These are phyloP conservation scores for Pseudophaeomoniella oleicola DNA, from an alignment of 2,329 filamentous ascomycete genomes.

Conservation along the genomic window DNA sequence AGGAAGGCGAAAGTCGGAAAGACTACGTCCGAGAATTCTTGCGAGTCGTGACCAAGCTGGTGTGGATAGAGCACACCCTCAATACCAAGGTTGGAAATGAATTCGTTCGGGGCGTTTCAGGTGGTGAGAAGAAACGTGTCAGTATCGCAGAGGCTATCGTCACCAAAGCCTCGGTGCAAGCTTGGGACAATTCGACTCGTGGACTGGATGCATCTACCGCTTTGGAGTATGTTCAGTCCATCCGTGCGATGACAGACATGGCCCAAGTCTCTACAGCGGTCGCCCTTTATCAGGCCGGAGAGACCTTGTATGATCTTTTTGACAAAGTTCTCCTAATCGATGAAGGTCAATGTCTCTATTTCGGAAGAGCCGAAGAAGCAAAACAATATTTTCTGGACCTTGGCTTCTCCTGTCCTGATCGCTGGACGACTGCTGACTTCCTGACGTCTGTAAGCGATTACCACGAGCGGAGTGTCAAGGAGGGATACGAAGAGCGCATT, in stretches of 20 bases:
- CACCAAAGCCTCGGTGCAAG: conserved; percentile 49
- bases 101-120: conserved; percentile 55
- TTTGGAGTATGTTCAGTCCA: conserved; percentile 54
- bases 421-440: conserved; percentile 64
- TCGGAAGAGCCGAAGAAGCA: conserved; percentile 47
- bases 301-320: conserved; percentile 39
- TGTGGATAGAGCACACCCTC: conserved; percentile 57
- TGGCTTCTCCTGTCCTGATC: conserved; percentile 56
- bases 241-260: conserved; percentile 52
- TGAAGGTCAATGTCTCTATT: conserved; percentile 58
- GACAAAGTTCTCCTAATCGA: conserved; percentile 57
- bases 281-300: conserved; percentile 55
- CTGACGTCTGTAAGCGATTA: conserved; percentile 58
- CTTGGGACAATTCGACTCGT: conserved; percentile 64
- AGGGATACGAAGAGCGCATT: conserved; percentile 42
- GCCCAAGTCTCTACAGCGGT: conserved; percentile 47
- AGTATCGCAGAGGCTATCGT: conserved; percentile 67
- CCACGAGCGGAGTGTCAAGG: conserved; percentile 40
- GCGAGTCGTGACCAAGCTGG: conserved; percentile 54
- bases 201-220: conserved; percentile 63
- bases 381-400: conserved; percentile 56
- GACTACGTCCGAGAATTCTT: conserved; percentile 50
- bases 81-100: conserved; percentile 64
- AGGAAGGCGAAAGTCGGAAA: conserved; percentile 45
- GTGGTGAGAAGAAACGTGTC: conserved; percentile 64